phyloP scores from a whole-genome alignment of 2,329 filamentous ascomycete genomes.

The Exophiala viscosa region DNA sequence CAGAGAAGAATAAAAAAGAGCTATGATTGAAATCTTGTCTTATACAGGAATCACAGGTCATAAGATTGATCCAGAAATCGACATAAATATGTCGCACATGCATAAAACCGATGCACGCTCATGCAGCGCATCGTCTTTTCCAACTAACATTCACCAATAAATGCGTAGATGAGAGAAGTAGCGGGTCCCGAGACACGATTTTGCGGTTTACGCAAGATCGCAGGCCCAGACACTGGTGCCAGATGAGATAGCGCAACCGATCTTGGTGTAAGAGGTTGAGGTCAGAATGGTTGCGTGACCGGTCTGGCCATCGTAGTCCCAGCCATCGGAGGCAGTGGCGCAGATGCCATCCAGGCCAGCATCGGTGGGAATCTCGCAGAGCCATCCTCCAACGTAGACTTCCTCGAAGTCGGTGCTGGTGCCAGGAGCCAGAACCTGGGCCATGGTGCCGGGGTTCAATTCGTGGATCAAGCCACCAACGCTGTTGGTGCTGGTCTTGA shows the following conservation, averaged over 20 bases:
- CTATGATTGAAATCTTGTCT: no score
- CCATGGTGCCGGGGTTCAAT: conserved; percentile 27
- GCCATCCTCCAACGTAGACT: conserved; percentile 29
- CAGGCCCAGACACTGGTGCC: conserved; percentile 21
- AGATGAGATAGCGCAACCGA: conserved; percentile 14
- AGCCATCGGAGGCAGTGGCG: conserved; percentile 20
- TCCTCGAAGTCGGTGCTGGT: conserved; percentile 24
- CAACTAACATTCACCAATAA: no score
- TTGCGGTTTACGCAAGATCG: conserved; percentile 5
- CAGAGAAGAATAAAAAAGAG: no score
- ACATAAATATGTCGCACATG: no score
- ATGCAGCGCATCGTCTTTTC: no score
- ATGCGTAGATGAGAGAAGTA: no score
- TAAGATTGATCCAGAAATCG: no score
- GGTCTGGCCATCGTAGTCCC: conserved; percentile 25
- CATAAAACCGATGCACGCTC: no score
- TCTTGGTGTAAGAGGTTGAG: conserved; percentile 17
- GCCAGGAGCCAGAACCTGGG: conserved; percentile 28
- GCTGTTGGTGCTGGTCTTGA: conserved; percentile 24
- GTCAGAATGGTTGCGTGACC: conserved; percentile 26
- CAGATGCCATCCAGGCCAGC: conserved; percentile 26
- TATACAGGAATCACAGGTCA: no score
- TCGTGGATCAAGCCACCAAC: conserved; percentile 24
- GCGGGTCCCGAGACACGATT: no score
- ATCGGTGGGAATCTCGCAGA: conserved; percentile 26